Evolutionary conservation across 169 alveolate species (phyloP).

Genomic region (Plasmodium billcollinsi): DNA sequence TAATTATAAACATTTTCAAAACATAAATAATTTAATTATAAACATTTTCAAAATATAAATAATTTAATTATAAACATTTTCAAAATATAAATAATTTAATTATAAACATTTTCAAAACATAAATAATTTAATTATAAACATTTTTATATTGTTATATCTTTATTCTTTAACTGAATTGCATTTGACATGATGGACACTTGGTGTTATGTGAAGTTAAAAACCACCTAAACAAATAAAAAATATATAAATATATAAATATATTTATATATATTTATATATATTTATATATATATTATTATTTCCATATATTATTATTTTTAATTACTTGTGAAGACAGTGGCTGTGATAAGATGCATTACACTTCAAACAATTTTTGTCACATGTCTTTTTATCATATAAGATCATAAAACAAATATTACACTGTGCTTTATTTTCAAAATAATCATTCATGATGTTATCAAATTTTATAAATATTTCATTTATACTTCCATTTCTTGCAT

Average conservation of each 20-base stretch:
- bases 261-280: neutral
- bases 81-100: neutral
- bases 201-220: constrained; percentile 75
- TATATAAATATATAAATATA: neutral
- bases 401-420: constrained; percentile 72
- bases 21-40: neutral
- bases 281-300: neutral
- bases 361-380: constrained; percentile 58
- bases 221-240: constrained; percentile 20
- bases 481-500: constrained; percentile 51
- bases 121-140: neutral
- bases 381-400: constrained; percentile 31
- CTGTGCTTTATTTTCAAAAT: constrained; percentile 54
- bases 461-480: constrained; percentile 67
- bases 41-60: neutral
- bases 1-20: neutral
- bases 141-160: neutral
- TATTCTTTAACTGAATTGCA: constrained; percentile 25
- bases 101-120: neutral
- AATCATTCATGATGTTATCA: constrained; percentile 52
- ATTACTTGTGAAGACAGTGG: constrained; percentile 64
- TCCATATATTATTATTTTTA: too few relatives aligned
- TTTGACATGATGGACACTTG: constrained; percentile 75
- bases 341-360: constrained; percentile 65
- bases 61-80: neutral